Conservation (phyloP, 768 basidiomycete genomes). For the Basidioascus undulatus region DNA sequence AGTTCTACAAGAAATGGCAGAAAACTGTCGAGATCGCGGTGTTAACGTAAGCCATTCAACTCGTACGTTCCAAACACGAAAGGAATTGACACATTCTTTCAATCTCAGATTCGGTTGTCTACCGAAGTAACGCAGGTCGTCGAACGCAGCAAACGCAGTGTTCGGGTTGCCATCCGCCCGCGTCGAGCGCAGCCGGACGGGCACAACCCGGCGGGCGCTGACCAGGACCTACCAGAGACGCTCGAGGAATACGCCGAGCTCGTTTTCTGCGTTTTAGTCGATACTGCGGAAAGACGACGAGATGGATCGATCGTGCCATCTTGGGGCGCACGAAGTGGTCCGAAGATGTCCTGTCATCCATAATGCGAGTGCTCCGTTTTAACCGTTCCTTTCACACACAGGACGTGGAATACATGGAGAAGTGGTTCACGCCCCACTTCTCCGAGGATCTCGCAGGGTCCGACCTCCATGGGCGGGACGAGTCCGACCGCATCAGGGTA, state of each 20-base stretch:
- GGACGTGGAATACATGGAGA: conserved; percentile 20
- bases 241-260: conserved; percentile 22
- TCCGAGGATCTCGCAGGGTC: conserved; percentile 14
- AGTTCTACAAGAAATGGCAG: conserved; percentile 21
- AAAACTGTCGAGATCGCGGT: conserved; percentile 16
- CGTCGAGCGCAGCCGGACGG: conserved; percentile 17
- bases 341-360: conserved; percentile 22
- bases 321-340: conserved; percentile 21
- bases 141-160: conserved; percentile 14
- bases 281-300: conserved; percentile 19
- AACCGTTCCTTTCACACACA: not conserved
- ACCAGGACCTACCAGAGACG: conserved; percentile 17
- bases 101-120: conserved; percentile 16
- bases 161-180: conserved; percentile 16
- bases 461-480: conserved; percentile 18
- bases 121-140: conserved; percentile 17
- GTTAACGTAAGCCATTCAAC: conserved; percentile 17
- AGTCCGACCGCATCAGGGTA: conserved; percentile 16
- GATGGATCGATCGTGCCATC: conserved; percentile 18
- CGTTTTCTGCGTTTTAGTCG: conserved; percentile 20
- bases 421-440: conserved; percentile 19
- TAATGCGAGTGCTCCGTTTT: conserved; percentile 8
- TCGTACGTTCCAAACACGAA: not conserved
- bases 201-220: conserved; percentile 18
- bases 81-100: no score